phyloP scores from a whole-genome alignment of 495 filamentous ascomycete species.

The Talaromyces borbonicus region DNA sequence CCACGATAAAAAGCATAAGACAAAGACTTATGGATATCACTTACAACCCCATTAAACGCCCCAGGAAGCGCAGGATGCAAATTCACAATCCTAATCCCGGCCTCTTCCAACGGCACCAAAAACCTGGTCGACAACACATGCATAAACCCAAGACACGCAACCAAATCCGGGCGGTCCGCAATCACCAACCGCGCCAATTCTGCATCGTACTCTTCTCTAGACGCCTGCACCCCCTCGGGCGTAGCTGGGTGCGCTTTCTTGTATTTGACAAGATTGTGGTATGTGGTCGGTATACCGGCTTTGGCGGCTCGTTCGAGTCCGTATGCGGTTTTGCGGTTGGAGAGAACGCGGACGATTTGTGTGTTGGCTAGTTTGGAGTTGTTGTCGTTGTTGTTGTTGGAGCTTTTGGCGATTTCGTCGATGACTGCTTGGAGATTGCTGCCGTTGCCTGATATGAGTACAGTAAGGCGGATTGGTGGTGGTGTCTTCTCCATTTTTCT shows the following conservation, averaged over 20 bases:
- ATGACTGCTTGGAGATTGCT: conserved; percentile 89
- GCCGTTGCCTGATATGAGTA: conserved; percentile 72
- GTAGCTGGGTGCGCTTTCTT: conserved; percentile 41
- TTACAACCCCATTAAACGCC: conserved; percentile 62
- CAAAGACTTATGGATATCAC: conserved; percentile 10
- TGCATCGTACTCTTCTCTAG: conserved; percentile 65
- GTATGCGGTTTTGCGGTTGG: conserved; percentile 71
- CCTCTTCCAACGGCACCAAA: conserved; percentile 53
- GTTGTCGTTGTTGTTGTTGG: too few relatives aligned
- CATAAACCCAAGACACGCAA: conserved; percentile 49
- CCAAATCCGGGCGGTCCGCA: conserved; percentile 55
- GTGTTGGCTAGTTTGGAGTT: conserved; percentile 44
- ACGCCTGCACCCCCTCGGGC: conserved; percentile 35
- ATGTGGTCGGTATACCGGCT: conserved; percentile 66
- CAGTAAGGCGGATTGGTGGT: conserved; percentile 37
- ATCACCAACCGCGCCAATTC: conserved; percentile 67
- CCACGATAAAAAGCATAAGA: background rate
- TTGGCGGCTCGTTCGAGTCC: conserved; percentile 63
- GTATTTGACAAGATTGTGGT: conserved; percentile 76
- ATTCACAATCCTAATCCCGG: conserved; percentile 66
- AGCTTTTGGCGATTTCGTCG: conserved; percentile 43
- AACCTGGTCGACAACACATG: conserved; percentile 53
- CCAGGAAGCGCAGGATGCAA: conserved; percentile 74
- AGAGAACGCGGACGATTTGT: conserved; percentile 66
- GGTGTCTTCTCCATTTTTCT: conserved; percentile 14